Percentiles rank a stretch among this genome's conserved stretches.
phyloP scores from a whole-genome alignment of 257 asterid genomes.

The Primulina tabacum region DNA sequence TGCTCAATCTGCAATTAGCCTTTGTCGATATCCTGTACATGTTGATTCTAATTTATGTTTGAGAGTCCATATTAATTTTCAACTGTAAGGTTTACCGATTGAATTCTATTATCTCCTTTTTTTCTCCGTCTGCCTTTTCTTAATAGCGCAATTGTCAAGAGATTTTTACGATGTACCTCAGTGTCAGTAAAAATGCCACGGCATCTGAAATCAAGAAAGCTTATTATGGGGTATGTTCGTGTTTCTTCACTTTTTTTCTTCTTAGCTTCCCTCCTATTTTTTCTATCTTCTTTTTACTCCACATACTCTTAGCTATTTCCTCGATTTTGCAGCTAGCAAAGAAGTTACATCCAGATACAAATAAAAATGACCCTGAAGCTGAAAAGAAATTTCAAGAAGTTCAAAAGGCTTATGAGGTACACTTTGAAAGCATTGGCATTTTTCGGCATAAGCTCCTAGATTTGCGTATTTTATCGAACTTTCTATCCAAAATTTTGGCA shows the following conservation, averaged over 20 bases:
- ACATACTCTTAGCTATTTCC: not conserved
- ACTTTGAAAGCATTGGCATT: slow-evolving; percentile 19
- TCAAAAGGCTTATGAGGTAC: slow-evolving; percentile 88
- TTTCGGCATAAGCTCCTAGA: not conserved
- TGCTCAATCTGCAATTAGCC: not conserved
- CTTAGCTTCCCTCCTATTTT: not conserved
- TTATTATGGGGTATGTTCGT: slow-evolving; percentile 62
- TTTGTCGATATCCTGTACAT: not conserved
- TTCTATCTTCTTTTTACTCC: slow-evolving; percentile 8
- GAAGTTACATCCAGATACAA: slow-evolving; percentile 86
- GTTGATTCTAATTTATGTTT: not conserved
- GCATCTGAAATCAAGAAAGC: slow-evolving; percentile 81
- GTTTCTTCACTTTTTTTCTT: not conserved
- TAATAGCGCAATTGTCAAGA: slow-evolving; percentile 48
- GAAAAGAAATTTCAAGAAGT: slow-evolving; percentile 81
- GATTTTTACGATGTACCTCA: slow-evolving; percentile 81
- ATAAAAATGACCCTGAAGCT: slow-evolving; percentile 87
- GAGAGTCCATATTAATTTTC: not conserved
- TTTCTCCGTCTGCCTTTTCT: not conserved
- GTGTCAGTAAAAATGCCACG: slow-evolving; percentile 70
- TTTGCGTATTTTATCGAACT: too few relatives aligned
- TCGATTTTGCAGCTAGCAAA: slow-evolving; percentile 70
- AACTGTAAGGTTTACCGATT: slow-evolving; percentile 1
- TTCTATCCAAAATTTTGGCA: not conserved
- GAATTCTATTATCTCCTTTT: not conserved